phyloP scores from a whole-genome alignment of 2,329 filamentous ascomycete genomes.

The Calycina marina region DNA sequence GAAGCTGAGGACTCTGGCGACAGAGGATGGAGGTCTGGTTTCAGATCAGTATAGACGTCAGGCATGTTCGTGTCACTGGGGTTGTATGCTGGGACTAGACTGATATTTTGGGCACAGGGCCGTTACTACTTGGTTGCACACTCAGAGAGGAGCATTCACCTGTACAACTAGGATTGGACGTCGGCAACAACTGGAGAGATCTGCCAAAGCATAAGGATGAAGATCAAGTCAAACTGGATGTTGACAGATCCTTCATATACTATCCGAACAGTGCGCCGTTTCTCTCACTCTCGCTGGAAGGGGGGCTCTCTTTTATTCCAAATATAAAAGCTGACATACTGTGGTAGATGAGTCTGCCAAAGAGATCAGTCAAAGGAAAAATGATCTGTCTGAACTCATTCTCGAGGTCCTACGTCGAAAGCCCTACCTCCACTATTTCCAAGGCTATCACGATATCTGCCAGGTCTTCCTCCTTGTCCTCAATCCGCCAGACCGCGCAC shows the following conservation, averaged over 20 bases:
- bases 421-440: conserved; percentile 85
- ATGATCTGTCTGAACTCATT: conserved; percentile 68
- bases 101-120: conserved; percentile 35
- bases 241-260: conserved; percentile 93
- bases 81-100: conserved; percentile 3
- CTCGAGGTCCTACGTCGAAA: conserved; percentile 64
- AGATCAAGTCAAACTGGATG: conserved; percentile 80
- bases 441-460: conserved; percentile 96
- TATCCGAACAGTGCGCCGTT: conserved; percentile 63
- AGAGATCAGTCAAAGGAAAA: conserved; percentile 56
- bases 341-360: conserved; percentile 49
- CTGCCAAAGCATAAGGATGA: conserved; percentile 73
- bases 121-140: conserved; percentile 36
- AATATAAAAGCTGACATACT: conserved; percentile 15
- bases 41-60: conserved; percentile 51
- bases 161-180: no score
- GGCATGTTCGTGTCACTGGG: conserved; percentile 52
- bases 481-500: conserved; percentile 41
- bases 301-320: conserved; percentile 14
- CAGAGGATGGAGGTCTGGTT: conserved; percentile 51
- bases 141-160: no score
- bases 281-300: no score
- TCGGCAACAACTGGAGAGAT: conserved; percentile 24
- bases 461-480: conserved; percentile 88
- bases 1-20: conserved; percentile 41